Evolutionary conservation across 371 early-diverging fungal species (phyloP).

Genomic region (Mucor ambiguus): DNA sequence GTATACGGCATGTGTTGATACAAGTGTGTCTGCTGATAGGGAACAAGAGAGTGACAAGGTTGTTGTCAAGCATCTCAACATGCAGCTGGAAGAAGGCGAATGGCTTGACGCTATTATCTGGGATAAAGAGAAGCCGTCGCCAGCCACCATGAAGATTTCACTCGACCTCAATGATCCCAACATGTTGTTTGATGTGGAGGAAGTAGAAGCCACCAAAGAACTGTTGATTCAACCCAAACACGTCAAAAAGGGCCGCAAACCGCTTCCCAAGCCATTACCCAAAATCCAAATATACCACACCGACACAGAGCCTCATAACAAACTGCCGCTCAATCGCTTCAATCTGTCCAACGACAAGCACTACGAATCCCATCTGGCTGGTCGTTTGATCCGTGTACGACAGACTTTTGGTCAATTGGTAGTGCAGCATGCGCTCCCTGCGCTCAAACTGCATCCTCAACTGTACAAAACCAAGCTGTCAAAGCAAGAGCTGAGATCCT

Average conservation of each 20-base stretch:
- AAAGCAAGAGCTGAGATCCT: slow-evolving; percentile 88
- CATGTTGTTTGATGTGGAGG: slow-evolving; percentile 71
- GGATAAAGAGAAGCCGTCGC: slow-evolving; percentile 67
- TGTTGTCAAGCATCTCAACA: slow-evolving; percentile 46
- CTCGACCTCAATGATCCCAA: slow-evolving; percentile 78
- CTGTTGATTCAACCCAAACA: slow-evolving; percentile 45
- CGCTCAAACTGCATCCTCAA: slow-evolving; percentile 85
- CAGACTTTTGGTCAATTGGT: slow-evolving; percentile 91
- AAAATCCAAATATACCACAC: slow-evolving; percentile 52
- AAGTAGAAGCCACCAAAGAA: slow-evolving; percentile 55
- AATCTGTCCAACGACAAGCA: slow-evolving; percentile 96
- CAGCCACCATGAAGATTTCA: slow-evolving; percentile 63
- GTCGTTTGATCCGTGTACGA: slow-evolving; percentile 78
- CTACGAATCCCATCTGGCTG: slow-evolving; percentile 81
- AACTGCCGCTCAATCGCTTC: slow-evolving; percentile 77
- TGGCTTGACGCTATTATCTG: slow-evolving; percentile 79
- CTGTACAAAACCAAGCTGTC: slow-evolving; percentile 89
- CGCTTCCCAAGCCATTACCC: slow-evolving; percentile 38
- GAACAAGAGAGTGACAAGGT: slow-evolving; percentile 6
- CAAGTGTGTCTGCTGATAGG: background rate
- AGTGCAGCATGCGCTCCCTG: slow-evolving; percentile 94
- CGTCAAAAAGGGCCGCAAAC: slow-evolving; percentile 48
- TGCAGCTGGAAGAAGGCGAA: slow-evolving; percentile 61
- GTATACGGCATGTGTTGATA: background rate
- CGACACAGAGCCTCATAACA: slow-evolving; percentile 55